Percentiles rank a stretch among this genome's conserved stretches.
These are phyloP conservation scores for Parascedosporium putredinis DNA, from an alignment of 2,329 filamentous ascomycete species.

Conservation along the genomic window DNA sequence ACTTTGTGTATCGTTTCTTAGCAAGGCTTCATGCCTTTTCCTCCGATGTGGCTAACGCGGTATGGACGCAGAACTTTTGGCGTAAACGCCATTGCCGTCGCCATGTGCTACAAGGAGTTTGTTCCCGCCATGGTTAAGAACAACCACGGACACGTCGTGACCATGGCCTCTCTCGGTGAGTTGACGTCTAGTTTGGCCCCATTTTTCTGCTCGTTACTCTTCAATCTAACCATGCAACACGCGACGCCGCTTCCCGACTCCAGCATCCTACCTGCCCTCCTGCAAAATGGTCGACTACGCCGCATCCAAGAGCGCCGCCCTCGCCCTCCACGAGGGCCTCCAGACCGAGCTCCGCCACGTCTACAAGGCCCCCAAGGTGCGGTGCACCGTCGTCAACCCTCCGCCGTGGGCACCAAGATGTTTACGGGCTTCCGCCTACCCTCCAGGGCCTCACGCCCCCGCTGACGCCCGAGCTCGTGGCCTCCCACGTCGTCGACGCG, in stretches of 20 bases:
- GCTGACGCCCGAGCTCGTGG: not conserved
- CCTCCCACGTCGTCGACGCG: constrained; percentile 3
- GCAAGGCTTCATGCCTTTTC: too few species aligned
- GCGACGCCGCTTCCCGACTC: too few species aligned
- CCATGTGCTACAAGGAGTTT: constrained; percentile 45
- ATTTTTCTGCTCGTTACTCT: too few species aligned
- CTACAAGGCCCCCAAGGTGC: constrained; percentile 43
- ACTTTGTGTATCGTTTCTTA: not conserved
- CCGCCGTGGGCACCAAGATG: constrained; percentile 39
- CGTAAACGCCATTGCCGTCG: constrained; percentile 47
- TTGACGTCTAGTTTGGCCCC: too few species aligned
- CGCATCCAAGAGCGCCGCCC: constrained; percentile 45
- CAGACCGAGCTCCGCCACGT: constrained; percentile 36
- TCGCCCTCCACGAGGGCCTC: constrained; percentile 50
- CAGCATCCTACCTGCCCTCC: constrained; percentile 41
- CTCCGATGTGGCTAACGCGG: not conserved
- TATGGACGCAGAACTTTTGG: constrained; percentile 33
- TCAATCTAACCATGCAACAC: too few species aligned
- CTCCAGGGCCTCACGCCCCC: constrained; percentile 7
- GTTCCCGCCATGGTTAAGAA: constrained; percentile 39
- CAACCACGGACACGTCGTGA: constrained; percentile 53
- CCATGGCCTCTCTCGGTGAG: constrained; percentile 29
- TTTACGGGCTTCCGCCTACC: constrained; percentile 11
- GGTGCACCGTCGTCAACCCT: constrained; percentile 16
- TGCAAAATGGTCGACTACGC: constrained; percentile 50